Percentiles rank a stretch among this genome's conserved stretches.
Conservation (phyloP, 2,329 filamentous ascomycete species). For the Myrmaecium sp. region DNA sequence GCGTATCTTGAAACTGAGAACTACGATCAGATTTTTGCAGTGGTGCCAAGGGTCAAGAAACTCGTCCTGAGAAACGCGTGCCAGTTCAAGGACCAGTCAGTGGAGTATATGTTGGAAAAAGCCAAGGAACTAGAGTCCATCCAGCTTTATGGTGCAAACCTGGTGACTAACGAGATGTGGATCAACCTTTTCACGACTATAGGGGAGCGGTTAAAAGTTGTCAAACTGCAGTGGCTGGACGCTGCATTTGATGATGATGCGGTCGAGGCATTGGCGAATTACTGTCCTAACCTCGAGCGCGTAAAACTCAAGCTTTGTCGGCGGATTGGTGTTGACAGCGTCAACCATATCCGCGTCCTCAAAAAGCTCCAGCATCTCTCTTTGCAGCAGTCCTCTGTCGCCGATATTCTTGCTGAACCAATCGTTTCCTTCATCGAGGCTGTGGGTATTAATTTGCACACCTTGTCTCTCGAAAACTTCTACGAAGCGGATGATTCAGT, state of each 20-base stretch:
- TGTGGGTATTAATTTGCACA: conserved; percentile 51
- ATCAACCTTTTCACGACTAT: conserved; percentile 47
- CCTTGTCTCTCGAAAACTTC: conserved; percentile 60
- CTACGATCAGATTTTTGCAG: conserved; percentile 63
- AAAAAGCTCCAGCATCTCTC: conserved; percentile 55
- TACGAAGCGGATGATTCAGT: conserved; percentile 49
- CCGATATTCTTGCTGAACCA: conserved; percentile 36
- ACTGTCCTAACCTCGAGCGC: conserved; percentile 52
- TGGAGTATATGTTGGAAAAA: conserved; percentile 65
- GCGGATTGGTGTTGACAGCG: conserved; percentile 46
- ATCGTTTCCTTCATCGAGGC: conserved; percentile 44
- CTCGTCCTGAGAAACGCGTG: conserved; percentile 73
- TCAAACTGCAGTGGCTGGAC: conserved; percentile 76
- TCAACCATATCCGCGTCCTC: conserved; percentile 47
- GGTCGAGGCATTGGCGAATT: conserved; percentile 41
- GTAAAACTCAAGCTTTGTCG: conserved; percentile 75
- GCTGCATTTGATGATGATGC: conserved; percentile 61
- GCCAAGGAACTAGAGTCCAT: conserved; percentile 52
- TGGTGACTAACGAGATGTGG: conserved; percentile 66
- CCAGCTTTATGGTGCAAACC: conserved; percentile 69
- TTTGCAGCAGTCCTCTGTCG: conserved; percentile 48
- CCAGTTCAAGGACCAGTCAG: conserved; percentile 72
- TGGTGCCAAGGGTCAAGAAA: conserved; percentile 49
- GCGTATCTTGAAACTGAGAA: conserved; percentile 56
- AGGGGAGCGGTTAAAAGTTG: conserved; percentile 44